Percentiles rank a stretch among this genome's conserved stretches.
Conservation (phyloP, 148 eudicot genomes). For the Fagopyrum homotropicum region DNA sequence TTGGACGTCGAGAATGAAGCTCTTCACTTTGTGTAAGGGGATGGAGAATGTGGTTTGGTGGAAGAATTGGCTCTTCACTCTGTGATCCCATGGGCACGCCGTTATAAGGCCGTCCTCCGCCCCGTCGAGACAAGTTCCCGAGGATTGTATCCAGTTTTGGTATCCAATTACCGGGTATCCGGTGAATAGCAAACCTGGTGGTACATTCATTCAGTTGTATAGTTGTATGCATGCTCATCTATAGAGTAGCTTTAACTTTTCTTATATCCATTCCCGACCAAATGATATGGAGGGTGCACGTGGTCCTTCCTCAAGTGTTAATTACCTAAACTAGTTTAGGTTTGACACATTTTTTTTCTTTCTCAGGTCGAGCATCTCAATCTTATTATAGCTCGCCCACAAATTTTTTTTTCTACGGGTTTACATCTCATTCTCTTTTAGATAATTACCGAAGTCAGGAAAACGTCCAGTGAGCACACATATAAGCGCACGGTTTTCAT, state of each 20-base stretch:
- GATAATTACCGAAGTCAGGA: no score
- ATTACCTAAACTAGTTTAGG: no score
- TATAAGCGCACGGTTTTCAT: no score
- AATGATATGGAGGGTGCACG: no score
- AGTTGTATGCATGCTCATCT: background rate
- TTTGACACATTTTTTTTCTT: no score
- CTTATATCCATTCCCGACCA: no score
- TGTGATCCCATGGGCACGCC: conserved; percentile 69
- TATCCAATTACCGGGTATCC: conserved; percentile 72
- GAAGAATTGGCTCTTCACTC: conserved; percentile 48
- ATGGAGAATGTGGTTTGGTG: conserved; percentile 54
- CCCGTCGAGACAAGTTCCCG: conserved; percentile 62
- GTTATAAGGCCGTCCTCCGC: conserved; percentile 21
- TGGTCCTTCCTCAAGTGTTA: no score
- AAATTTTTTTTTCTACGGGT: no score
- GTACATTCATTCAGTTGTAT: background rate
- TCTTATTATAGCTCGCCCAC: no score
- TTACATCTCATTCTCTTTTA: no score
- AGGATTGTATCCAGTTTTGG: conserved; percentile 63
- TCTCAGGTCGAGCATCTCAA: no score
- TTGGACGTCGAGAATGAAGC: conserved; percentile 63
- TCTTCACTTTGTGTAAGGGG: conserved; percentile 37
- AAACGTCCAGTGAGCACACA: no score
- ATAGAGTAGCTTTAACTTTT: background rate
- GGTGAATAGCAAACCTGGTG: conserved; percentile 45